Evolutionary conservation across 352 stramenopile genomes (phyloP).

Genomic region (Globisporangium emineosum): DNA sequence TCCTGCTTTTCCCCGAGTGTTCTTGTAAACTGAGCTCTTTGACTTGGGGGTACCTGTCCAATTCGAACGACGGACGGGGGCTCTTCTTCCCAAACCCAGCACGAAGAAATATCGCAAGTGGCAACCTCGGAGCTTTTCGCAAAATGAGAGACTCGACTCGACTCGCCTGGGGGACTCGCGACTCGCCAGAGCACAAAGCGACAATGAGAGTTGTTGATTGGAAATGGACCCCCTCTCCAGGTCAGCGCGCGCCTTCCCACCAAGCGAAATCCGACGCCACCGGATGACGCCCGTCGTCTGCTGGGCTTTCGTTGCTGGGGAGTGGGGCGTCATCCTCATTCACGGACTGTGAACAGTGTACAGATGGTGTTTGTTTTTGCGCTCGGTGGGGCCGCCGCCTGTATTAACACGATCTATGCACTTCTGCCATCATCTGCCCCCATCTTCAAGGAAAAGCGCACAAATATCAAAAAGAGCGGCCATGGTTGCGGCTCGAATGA

Average conservation of each 20-base stretch:
- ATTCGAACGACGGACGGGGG: not conserved
- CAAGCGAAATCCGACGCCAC: not conserved
- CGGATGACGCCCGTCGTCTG: not conserved
- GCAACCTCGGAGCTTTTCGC: not conserved
- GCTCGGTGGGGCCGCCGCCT: not conserved
- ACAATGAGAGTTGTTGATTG: not conserved
- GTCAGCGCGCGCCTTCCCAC: not conserved
- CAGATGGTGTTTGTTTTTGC: not conserved
- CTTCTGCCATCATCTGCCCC: not conserved
- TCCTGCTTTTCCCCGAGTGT: not conserved
- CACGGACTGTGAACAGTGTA: not conserved
- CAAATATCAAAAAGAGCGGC: not conserved
- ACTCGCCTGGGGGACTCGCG: not conserved
- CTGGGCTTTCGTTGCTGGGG: not conserved
- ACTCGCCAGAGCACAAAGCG: not conserved
- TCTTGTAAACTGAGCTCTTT: constrained; percentile 1
- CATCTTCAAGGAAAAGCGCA: not conserved
- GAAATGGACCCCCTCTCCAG: not conserved
- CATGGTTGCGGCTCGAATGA: not conserved
- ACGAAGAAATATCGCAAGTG: not conserved
- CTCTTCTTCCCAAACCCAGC: not conserved
- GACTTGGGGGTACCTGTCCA: not conserved
- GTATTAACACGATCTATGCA: not conserved
- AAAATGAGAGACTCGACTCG: not conserved
- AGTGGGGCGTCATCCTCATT: not conserved